These are phyloP conservation scores for Pichia paraexigua DNA, from an alignment of 805 yeast species.

Conservation along the genomic window DNA sequence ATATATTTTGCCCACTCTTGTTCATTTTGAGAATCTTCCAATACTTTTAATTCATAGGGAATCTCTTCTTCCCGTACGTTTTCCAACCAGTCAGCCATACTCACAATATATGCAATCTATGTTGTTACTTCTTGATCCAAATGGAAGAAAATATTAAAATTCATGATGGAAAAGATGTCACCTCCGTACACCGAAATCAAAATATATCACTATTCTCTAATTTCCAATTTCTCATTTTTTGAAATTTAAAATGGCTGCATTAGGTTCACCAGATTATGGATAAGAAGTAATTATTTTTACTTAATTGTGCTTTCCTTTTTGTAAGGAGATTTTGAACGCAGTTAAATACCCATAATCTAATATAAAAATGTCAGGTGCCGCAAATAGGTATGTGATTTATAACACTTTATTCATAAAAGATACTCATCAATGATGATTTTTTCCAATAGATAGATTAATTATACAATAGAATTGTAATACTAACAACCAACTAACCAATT, in stretches of 20 bases:
- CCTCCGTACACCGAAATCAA: background rate
- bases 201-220: background rate
- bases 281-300: background rate
- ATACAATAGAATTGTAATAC: background rate
- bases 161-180: background rate
- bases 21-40: background rate
- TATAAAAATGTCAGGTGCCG: constrained; percentile 21
- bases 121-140: background rate
- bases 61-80: background rate
- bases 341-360: background rate
- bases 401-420: background rate
- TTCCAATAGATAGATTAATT: background rate
- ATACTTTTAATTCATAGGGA: background rate
- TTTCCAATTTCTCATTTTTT: background rate
- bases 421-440: too few relatives aligned
- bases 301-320: too few relatives aligned
- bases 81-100: background rate
- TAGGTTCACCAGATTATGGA: background rate
- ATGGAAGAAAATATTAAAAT: background rate
- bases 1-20: background rate
- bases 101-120: background rate
- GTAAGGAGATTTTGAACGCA: background rate
- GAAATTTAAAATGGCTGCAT: constrained; percentile 1
- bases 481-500: background rate
- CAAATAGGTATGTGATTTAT: constrained; percentile 19